Base-by-base conservation (phyloP, 2,329 filamentous ascomycete species). In the Ascochyta rabiei region DNA sequence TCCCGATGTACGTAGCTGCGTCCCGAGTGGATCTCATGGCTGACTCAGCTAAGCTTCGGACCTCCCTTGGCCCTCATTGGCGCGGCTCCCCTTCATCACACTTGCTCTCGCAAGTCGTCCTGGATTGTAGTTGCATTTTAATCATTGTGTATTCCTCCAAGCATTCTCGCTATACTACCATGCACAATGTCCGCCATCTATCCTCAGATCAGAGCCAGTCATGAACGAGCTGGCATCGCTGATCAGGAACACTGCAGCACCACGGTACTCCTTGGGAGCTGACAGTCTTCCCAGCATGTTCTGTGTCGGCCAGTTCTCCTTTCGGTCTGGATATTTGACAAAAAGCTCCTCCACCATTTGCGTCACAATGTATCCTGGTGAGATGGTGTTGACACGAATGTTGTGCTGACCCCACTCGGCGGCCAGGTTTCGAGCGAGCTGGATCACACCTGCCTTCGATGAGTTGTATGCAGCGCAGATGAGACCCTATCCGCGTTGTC, bases 341-440 rank as follows among this genome's bases (percentile, higher is more conserved):
- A 96, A 95, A 28, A 96, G 83, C 53, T 85, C 83, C 71, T 90
- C 85, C 1, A 93, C 90, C 92, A 96, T 96, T 19, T 88, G 85
- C 1, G 89, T 92, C 19, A 89, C 83, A 68, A 92, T 91, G 71
- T 92, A 91, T 34, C 90, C 90, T 0, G 90, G 89, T 18, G 87
- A 91, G 59, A 95, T 84, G 13, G 88, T 91, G 77, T 95, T 93
- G 57, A 93, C 88, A 2, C 90, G 84, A 67, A 95, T 93, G 33
- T 85, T 86, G 71, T 89, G 76, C 62, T 80, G 74, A 41, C 88
- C 89, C 89, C 89, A 91, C 73, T 93, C 89, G 9, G 83, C 76
- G 1, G 89, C 89, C 8, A 92, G 80, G 71, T 88, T 90, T 53
- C 88, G 84, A 0, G 76, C 85, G 1, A 92, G 82, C 74, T 91